Conservation (phyloP, 495 filamentous ascomycete genomes). For the Xylaria flabelliformis region DNA sequence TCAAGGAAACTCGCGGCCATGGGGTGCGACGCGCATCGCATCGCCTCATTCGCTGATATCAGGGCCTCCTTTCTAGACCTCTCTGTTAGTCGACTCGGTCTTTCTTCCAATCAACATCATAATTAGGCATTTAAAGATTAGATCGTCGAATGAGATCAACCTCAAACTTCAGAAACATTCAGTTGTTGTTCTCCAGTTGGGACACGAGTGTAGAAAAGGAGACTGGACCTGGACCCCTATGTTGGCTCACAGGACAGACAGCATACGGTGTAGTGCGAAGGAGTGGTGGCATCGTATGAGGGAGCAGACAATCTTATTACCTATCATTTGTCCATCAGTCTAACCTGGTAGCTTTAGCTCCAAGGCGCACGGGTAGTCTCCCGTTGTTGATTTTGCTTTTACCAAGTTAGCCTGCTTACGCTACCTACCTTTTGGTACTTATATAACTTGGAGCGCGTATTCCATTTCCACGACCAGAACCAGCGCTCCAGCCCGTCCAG, state of each 20-base stretch:
- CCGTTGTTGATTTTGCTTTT: background rate
- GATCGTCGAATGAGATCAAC: background rate
- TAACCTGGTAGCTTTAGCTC: background rate
- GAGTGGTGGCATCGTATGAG: too few species aligned
- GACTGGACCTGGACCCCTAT: background rate
- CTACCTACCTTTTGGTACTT: too few species aligned
- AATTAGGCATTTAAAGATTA: background rate
- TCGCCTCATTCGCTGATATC: background rate
- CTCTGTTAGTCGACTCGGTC: background rate
- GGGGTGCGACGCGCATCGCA: background rate
- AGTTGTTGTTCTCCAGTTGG: background rate
- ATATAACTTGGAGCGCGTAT: background rate
- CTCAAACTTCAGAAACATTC: background rate
- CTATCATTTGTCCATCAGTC: background rate
- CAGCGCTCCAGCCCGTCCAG: background rate
- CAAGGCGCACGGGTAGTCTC: background rate
- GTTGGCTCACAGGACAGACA: too few species aligned
- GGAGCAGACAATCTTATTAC: slow-evolving; percentile 7
- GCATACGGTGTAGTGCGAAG: background rate
- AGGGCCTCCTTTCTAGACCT: background rate
- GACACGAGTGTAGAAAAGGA: background rate
- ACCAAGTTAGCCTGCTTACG: too few species aligned
- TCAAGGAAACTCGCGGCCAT: slow-evolving; percentile 1
- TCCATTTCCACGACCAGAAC: background rate
- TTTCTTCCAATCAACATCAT: background rate